These are phyloP conservation scores for Flaveria floridana DNA, from an alignment of 140 eudicot genomes.

Conservation along the genomic window DNA sequence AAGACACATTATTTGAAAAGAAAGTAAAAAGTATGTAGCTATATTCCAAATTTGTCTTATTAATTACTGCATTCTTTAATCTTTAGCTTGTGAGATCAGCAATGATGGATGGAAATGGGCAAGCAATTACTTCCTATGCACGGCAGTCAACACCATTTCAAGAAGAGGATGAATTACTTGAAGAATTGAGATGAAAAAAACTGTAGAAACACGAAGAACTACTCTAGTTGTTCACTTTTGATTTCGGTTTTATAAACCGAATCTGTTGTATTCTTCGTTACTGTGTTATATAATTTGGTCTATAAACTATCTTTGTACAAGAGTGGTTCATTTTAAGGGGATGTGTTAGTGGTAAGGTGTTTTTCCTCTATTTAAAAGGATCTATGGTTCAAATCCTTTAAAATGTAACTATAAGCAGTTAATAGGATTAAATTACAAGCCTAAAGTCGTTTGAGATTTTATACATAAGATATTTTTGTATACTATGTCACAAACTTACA, in stretches of 20 bases:
- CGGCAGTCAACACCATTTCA: conserved; percentile 38
- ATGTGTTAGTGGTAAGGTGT: too few species aligned
- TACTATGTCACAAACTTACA: too few species aligned
- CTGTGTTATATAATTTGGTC: neutral
- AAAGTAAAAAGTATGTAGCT: too few species aligned
- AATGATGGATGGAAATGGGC: conserved; percentile 64
- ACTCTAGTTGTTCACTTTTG: neutral
- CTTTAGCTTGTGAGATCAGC: conserved; percentile 68
- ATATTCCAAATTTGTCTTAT: neutral
- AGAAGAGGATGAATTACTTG: conserved; percentile 60
- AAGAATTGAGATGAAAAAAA: conserved; percentile 38
- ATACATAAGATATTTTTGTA: too few species aligned
- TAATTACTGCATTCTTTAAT: conserved; percentile 30
- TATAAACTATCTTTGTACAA: too few species aligned
- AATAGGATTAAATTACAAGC: too few species aligned
- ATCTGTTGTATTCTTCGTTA: conserved; percentile 2
- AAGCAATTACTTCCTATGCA: conserved; percentile 45
- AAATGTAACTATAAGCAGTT: too few species aligned
- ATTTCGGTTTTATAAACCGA: neutral
- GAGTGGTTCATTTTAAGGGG: too few species aligned
- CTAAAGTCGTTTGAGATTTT: too few species aligned
- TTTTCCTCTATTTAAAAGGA: too few species aligned
- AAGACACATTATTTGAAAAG: neutral
- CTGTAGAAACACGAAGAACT: neutral
- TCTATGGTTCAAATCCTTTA: too few species aligned